A percentile compares a stretch with the other conserved stretches of the same genome.
phyloP scores from a whole-genome alignment of 2,329 filamentous ascomycete genomes.

The Aspergillus clavatus region DNA sequence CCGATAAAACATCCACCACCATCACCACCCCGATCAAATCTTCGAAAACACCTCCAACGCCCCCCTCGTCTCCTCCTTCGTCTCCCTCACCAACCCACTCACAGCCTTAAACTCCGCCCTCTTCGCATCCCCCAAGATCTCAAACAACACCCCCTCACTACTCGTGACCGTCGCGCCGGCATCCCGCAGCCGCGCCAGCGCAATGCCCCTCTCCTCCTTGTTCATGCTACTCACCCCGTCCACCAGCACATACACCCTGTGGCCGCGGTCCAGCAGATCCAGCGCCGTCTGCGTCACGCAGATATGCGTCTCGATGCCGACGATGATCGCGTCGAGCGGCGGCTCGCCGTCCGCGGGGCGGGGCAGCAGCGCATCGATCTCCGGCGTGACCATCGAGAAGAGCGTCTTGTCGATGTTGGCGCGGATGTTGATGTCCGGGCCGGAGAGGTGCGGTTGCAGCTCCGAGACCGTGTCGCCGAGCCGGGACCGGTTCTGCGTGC shows the following conservation, averaged over 20 bases:
- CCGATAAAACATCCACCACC: too few species aligned
- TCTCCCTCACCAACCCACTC: slow-evolving; percentile 73
- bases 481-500: slow-evolving; percentile 74
- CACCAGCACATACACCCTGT: slow-evolving; percentile 79
- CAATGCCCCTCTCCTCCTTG: slow-evolving; percentile 71
- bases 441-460: slow-evolving; percentile 50
- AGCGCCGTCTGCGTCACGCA: slow-evolving; percentile 90
- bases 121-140: slow-evolving; percentile 77
- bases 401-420: slow-evolving; percentile 74
- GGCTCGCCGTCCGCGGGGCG: slow-evolving; percentile 28
- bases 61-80: slow-evolving; percentile 63
- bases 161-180: slow-evolving; percentile 77
- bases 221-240: slow-evolving; percentile 90
- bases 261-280: slow-evolving; percentile 69
- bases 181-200: slow-evolving; percentile 67
- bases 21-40: too few species aligned
- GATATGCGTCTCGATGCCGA: slow-evolving; percentile 91
- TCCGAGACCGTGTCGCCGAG: slow-evolving; percentile 78
- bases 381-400: slow-evolving; percentile 81
- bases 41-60: slow-evolving; percentile 63
- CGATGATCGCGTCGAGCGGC: slow-evolving; percentile 63
- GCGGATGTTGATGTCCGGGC: slow-evolving; percentile 48
- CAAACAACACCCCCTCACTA: slow-evolving; percentile 86
- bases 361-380: slow-evolving; percentile 47
- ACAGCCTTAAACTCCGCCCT: slow-evolving; percentile 67